Conservation (phyloP, 148 eudicot genomes). For the Chenopodium berlandieri region DNA sequence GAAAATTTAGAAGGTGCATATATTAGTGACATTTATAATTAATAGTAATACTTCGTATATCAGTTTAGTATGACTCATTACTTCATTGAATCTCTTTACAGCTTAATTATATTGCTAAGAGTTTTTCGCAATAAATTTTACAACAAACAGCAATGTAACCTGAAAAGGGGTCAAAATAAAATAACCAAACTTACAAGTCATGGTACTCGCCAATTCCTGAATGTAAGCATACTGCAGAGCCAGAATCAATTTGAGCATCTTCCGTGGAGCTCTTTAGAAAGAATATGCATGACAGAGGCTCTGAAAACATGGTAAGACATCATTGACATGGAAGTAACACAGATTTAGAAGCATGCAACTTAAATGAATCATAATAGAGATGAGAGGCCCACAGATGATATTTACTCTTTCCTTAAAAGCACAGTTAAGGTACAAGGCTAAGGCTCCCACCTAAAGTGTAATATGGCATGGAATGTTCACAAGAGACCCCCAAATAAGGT, state of each 20-base stretch:
- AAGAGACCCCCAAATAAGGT: background rate
- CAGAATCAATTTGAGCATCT: constrained; percentile 46
- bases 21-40: background rate
- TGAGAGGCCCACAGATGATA: background rate
- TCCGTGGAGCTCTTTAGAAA: constrained; percentile 62
- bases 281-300: constrained; percentile 51
- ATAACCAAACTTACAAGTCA: constrained; percentile 59
- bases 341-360: background rate
- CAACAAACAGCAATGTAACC: background rate
- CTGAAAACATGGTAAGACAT: constrained; percentile 30
- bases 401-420: background rate
- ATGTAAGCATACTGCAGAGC: constrained; percentile 47
- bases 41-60: background rate
- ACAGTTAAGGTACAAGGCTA: background rate
- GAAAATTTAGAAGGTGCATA: background rate
- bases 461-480: background rate
- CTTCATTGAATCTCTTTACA: background rate
- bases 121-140: background rate
- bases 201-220: constrained; percentile 82
- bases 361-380: background rate
- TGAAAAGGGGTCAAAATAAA: background rate
- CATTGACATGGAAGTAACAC: background rate
- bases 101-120: background rate
- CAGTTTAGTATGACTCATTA: no score
- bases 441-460: background rate